Conservation (phyloP, 805 yeast genomes). For the Wickerhamiella spandovensis region DNA sequence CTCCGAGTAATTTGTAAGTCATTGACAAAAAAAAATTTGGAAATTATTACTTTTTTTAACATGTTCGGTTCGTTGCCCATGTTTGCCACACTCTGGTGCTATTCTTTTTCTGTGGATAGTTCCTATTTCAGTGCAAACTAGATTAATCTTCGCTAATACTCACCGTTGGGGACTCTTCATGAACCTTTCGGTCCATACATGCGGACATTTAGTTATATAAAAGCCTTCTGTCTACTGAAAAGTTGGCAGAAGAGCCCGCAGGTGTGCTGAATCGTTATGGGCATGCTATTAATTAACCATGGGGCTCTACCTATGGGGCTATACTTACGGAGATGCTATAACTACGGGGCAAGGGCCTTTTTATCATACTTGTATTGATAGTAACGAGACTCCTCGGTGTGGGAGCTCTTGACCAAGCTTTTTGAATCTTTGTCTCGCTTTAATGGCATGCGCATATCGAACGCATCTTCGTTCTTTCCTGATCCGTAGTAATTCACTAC, state of each 20-base stretch:
- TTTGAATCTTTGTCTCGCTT: constrained; percentile 22
- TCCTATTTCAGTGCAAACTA: constrained; percentile 14
- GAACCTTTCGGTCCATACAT: constrained; percentile 10
- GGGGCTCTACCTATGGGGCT: too few species aligned
- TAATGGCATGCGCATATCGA: constrained; percentile 33
- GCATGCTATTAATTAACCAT: too few species aligned
- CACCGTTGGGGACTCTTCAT: constrained; percentile 8
- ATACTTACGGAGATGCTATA: too few species aligned
- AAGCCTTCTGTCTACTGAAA: too few species aligned
- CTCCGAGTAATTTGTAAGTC: constrained; percentile 19
- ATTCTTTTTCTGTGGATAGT: constrained; percentile 2
- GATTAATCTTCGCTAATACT: constrained; percentile 9
- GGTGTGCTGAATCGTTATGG: too few species aligned
- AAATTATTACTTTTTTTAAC: constrained; percentile 7
- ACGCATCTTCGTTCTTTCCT: constrained; percentile 65
- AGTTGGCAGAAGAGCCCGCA: too few species aligned
- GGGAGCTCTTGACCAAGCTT: constrained; percentile 17
- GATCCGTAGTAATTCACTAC: constrained; percentile 79
- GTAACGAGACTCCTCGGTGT: constrained; percentile 19
- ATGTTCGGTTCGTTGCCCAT: constrained; percentile 11
- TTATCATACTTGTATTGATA: constrained; percentile 18
- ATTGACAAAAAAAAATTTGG: constrained; percentile 1
- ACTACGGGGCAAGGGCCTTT: constrained; percentile 1
- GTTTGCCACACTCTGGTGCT: constrained; percentile 95
- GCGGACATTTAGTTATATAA: neutral